phyloP scores from a whole-genome alignment of 257 asterid genomes.

The Gardenia jasminoides region DNA sequence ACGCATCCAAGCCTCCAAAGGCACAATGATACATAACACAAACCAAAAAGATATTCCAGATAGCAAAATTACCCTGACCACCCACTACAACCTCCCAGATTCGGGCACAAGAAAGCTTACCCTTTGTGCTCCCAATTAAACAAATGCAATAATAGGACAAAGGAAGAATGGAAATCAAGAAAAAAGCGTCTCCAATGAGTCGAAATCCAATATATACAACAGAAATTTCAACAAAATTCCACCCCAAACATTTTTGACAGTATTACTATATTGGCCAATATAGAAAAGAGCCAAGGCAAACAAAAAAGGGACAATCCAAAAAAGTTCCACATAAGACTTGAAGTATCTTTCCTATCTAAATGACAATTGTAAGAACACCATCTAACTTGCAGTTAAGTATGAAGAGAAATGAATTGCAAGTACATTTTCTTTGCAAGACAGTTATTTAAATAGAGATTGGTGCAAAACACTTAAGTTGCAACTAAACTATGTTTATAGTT shows the following conservation, averaged over 20 bases:
- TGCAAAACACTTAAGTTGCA: background rate
- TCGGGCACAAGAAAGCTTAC: background rate
- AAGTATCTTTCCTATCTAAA: background rate
- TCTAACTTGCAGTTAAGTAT: background rate
- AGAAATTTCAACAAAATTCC: background rate
- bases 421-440: background rate
- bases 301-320: background rate
- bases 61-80: background rate
- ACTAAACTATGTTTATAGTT: no score
- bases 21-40: background rate
- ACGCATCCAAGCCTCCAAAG: background rate
- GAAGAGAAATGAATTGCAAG: background rate
- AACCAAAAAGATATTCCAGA: background rate
- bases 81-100: background rate
- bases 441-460: background rate
- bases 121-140: background rate
- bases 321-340: background rate
- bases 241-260: background rate
- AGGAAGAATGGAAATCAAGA: no score
- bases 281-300: background rate
- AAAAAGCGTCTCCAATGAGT: no score
- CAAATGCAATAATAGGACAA: background rate
- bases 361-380: background rate
- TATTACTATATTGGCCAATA: background rate
- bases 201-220: background rate